Percentiles rank a stretch among this genome's conserved stretches.
These are phyloP conservation scores for Wallacemonas sp. DNA, from an alignment of 208 protist genomes.

Conservation along the genomic window DNA sequence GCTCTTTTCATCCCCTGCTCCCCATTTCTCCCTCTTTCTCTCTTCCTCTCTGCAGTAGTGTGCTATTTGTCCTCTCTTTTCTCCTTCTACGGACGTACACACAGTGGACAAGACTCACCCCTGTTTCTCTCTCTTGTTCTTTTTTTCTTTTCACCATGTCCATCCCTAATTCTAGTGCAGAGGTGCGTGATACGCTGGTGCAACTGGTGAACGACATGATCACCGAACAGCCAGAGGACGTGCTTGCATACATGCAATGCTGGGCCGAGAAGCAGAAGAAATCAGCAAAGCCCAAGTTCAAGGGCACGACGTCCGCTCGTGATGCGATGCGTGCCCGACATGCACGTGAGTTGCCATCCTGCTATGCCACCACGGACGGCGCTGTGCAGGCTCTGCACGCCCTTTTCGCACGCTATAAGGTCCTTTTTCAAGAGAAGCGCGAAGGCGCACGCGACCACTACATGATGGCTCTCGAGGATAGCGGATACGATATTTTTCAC, in stretches of 20 bases:
- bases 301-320: background rate
- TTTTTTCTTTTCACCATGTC: background rate
- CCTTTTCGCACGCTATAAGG: slow-evolving; percentile 11
- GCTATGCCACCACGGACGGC: background rate
- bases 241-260: slow-evolving; percentile 40
- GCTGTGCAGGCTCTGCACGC: background rate
- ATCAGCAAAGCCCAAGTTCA: background rate
- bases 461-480: slow-evolving; percentile 51
- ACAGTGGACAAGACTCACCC: no score
- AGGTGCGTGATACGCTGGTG: slow-evolving; percentile 29
- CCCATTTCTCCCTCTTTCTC: no score
- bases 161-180: slow-evolving; percentile 13
- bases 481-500: slow-evolving; percentile 33
- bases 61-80: no score
- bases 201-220: slow-evolving; percentile 31
- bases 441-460: slow-evolving; percentile 34
- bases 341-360: slow-evolving; percentile 5
- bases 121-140: background rate
- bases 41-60: no score
- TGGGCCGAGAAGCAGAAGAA: slow-evolving; percentile 39
- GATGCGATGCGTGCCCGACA: background rate
- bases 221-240: slow-evolving; percentile 31
- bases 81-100: no score
- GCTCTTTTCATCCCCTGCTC: no score
- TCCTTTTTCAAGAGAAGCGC: slow-evolving; percentile 21